Evolutionary conservation across 2,329 filamentous ascomycete species (phyloP), one percentile per base, ranked within the genome.

Genomic region (Fusarium ramigenum): DNA sequence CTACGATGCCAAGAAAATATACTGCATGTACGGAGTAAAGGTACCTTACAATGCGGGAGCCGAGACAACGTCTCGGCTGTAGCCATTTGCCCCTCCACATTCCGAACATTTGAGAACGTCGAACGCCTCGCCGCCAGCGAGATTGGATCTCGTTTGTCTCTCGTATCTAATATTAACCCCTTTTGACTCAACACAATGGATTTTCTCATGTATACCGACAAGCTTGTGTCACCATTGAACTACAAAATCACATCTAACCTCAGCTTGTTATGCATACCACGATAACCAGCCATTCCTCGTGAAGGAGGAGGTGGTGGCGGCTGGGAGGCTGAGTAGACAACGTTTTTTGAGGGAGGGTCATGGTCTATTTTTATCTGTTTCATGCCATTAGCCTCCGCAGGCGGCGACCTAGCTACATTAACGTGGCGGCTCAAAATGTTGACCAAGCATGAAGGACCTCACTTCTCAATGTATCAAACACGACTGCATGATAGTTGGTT

Each of bases 331-430:
- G 64, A 72, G 72, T 69, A 69, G 57, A 65, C 62, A 62, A 47
- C 49, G 50, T 53, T 43, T 43, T 58, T 53, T 16, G 21, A 19
- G 39, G 47, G 30, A 19, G 39, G 47, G 30, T 25, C 36, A 61
- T 60, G 58, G 46, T 61, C 72, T 74, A 74, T 74, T 75, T 74
- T 72, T 75, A 75, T 75, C 57, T 37, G 40, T 23, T 53, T 69
- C 56, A 67, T 73, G 66, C 60, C 65, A 40, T 59, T 58, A 34
- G 44, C 23, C 58, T 44, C 34, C 32, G 25, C 37, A 18, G 44
- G n/a, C 28, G 40, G 32, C n/a, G 32, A 32, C 49, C 49, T 58
- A 36, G 16, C 15, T 36, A 19, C 28, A 58, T 56, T n/a, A 32
- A 72, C 37, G 23, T 46, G 44, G 70, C 61, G 66, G 67, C 71